Percentiles rank a stretch among this genome's conserved stretches.
Conservation (phyloP, 257 asterid genomes). For the Ballota nigra region DNA sequence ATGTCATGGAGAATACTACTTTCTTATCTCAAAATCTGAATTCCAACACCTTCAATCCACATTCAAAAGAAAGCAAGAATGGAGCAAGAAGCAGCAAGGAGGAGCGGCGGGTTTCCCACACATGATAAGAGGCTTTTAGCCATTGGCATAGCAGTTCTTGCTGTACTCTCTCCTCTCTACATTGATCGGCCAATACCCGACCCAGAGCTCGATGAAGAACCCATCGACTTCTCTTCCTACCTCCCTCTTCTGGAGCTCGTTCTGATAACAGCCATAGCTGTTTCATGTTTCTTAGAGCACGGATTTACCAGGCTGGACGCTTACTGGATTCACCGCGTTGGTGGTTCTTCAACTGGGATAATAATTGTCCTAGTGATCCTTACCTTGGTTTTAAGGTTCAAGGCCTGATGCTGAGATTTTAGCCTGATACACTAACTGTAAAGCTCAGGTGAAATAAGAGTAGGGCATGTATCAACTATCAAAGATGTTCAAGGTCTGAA, state of each 20-base stretch:
- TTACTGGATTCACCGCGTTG: constrained; percentile 44
- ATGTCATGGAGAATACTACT: not conserved
- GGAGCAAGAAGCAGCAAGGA: constrained; percentile 35
- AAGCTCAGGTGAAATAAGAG: not conserved
- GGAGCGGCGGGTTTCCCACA: constrained; percentile 36
- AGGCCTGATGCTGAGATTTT: constrained; percentile 4
- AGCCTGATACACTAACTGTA: not conserved
- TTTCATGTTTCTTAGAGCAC: constrained; percentile 36
- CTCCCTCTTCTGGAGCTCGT: constrained; percentile 44
- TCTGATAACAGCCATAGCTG: constrained; percentile 34
- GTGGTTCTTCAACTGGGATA: constrained; percentile 49
- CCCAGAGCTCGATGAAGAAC: constrained; percentile 42
- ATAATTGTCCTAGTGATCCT: constrained; percentile 31
- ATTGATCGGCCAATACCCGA: constrained; percentile 38
- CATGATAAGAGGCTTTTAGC: constrained; percentile 47
- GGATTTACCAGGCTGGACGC: constrained; percentile 40
- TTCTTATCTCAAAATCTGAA: constrained; percentile 21
- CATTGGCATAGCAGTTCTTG: constrained; percentile 44
- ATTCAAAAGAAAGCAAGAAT: constrained; percentile 13
- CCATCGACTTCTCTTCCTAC: constrained; percentile 26
- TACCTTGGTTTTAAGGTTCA: constrained; percentile 37
- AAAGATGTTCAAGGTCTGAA: constrained; percentile 6
- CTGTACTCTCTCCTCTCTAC: constrained; percentile 54
- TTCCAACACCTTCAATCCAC: not conserved
- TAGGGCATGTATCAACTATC: too few species aligned